Conservation (phyloP, 495 filamentous ascomycete species). For the Terfezia claveryi region DNA sequence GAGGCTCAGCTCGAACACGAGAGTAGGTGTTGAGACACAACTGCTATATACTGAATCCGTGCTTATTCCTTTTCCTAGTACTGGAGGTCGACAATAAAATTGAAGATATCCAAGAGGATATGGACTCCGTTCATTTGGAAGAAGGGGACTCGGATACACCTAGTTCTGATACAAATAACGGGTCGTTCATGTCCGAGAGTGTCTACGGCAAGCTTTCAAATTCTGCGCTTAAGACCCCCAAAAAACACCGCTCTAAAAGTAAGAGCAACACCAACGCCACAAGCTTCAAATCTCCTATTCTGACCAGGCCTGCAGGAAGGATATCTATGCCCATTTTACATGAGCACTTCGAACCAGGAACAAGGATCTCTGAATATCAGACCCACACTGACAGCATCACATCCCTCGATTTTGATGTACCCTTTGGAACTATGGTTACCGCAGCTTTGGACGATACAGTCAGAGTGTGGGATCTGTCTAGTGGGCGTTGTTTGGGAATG, state of each 20-base stretch:
- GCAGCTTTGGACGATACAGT: conserved; percentile 89
- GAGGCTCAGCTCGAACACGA: conserved; percentile 80
- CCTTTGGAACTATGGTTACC: conserved; percentile 90
- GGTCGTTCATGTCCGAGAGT: conserved; percentile 82
- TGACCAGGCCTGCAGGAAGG: conserved; percentile 15
- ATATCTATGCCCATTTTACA: conserved; percentile 90
- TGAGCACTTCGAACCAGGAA: conserved; percentile 83
- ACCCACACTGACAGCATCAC: conserved; percentile 81
- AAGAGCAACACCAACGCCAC: conserved; percentile 1
- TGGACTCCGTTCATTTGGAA: conserved; percentile 43
- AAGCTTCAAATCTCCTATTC: conserved; percentile 5
- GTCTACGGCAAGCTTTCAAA: conserved; percentile 83
- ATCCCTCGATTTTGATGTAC: conserved; percentile 82
- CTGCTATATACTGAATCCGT: conserved; percentile 3
- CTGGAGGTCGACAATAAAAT: conserved; percentile 64
- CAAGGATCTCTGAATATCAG: conserved; percentile 64
- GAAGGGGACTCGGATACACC: conserved; percentile 30
- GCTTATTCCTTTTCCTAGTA: conserved; percentile 29
- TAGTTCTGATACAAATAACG: conserved; percentile 30
- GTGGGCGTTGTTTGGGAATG: conserved; percentile 69
- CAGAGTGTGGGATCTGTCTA: conserved; percentile 90
- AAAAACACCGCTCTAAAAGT: conserved; percentile 41
- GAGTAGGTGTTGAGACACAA: conserved; percentile 27
- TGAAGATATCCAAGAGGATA: conserved; percentile 60
- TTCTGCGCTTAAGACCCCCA: conserved; percentile 26